phyloP scores from a whole-genome alignment of 768 basidiomycete genomes.

The Harrya chromipes region DNA sequence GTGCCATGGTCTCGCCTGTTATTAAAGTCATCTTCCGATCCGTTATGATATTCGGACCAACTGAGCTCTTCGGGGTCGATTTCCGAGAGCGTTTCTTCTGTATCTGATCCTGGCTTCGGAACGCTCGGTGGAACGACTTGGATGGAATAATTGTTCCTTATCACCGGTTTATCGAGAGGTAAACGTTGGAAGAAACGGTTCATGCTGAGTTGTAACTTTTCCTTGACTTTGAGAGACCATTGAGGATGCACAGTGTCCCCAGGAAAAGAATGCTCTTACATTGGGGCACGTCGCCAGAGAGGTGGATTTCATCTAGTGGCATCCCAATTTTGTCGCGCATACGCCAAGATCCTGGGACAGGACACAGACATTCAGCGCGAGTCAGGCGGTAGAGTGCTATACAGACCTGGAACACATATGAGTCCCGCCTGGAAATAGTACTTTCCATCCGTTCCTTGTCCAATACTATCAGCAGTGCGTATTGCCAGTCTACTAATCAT shows the following conservation, averaged over 20 bases:
- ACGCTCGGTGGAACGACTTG: conserved; percentile 33
- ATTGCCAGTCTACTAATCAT: neutral
- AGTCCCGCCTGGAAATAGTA: conserved; percentile 80
- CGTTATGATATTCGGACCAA: conserved; percentile 56
- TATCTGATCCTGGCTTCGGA: neutral
- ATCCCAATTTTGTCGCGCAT: conserved; percentile 76
- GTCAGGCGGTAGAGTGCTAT: neutral
- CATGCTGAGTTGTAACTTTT: conserved; percentile 62
- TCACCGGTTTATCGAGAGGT: conserved; percentile 65
- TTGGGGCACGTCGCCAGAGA: conserved; percentile 62
- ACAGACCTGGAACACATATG: conserved; percentile 61
- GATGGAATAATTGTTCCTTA: conserved; percentile 66
- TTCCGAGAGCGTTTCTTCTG: conserved; percentile 17
- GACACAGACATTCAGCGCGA: neutral
- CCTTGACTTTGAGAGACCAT: conserved; percentile 43
- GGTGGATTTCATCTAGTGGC: conserved; percentile 69
- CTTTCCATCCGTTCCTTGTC: conserved; percentile 56
- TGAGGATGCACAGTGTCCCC: neutral
- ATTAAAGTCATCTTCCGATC: conserved; percentile 48
- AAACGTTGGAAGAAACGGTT: conserved; percentile 70
- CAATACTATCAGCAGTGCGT: neutral
- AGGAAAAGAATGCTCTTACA: conserved; percentile 42
- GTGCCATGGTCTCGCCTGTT: conserved; percentile 21
- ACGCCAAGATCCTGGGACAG: conserved; percentile 65
- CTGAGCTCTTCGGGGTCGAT: conserved; percentile 65